phyloP scores from a whole-genome alignment of 2,329 filamentous ascomycete genomes.

The Aspergillus vadensis region DNA sequence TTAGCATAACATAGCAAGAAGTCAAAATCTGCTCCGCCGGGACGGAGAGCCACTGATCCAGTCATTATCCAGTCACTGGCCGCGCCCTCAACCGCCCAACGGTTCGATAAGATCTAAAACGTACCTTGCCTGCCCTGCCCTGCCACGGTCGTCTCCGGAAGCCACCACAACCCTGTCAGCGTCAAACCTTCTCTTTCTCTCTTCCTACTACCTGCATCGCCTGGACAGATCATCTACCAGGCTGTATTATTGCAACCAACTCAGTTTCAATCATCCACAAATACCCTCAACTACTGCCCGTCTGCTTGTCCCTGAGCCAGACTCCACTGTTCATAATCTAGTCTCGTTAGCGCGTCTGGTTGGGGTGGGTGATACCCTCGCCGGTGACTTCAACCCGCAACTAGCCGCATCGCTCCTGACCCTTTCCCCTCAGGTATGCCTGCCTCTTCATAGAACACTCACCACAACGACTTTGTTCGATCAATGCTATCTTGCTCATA shows the following conservation, averaged over 20 bases:
- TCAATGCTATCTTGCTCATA: background rate
- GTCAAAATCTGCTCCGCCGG: conserved; percentile 11
- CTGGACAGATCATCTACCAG: background rate
- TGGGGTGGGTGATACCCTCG: background rate
- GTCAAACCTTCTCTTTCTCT: background rate
- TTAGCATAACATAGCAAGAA: background rate
- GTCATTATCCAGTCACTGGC: background rate
- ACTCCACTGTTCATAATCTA: conserved; percentile 4
- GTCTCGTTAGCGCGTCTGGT: background rate
- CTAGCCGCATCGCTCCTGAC: conserved; percentile 3
- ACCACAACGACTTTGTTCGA: background rate
- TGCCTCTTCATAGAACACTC: background rate
- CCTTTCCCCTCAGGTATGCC: conserved; percentile 1
- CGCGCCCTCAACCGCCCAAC: conserved; percentile 19
- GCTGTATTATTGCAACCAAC: background rate
- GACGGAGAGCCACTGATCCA: conserved; percentile 8
- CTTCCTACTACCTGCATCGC: background rate
- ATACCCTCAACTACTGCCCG: background rate
- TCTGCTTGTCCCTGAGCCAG: background rate
- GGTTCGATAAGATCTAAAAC: conserved; percentile 17
- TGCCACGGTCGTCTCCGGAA: background rate
- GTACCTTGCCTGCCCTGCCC: background rate
- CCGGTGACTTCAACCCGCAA: background rate
- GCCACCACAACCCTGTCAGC: background rate
- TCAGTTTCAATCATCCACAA: background rate